phyloP scores from a whole-genome alignment of 2,329 filamentous ascomycete genomes.

The Boeremia exigua region DNA sequence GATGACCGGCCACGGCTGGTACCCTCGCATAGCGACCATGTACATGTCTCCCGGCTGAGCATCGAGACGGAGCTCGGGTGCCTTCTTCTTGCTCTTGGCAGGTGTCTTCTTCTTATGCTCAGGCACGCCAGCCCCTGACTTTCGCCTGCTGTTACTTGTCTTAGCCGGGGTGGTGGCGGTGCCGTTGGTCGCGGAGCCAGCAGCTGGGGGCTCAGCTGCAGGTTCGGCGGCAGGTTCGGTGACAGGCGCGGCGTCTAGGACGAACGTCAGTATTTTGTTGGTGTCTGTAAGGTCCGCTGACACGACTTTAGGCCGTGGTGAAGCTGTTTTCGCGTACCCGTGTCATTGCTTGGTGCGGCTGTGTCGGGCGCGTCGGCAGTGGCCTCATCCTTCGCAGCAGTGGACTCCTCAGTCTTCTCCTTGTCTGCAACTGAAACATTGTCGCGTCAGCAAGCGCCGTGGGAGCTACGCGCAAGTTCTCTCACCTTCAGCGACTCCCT shows the following conservation, averaged over 20 bases:
- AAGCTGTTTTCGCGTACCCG: constrained; percentile 30
- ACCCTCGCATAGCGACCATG: constrained; percentile 92
- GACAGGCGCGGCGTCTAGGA: constrained; percentile 44
- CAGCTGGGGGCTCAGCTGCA: constrained; percentile 42
- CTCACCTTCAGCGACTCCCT: constrained; percentile 41
- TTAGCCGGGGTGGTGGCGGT: constrained; percentile 43
- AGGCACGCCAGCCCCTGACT: constrained; percentile 70
- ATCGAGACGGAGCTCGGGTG: constrained; percentile 70
- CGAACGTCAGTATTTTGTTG: constrained; percentile 20
- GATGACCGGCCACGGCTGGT: constrained; percentile 91
- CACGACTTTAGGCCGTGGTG: background rate
- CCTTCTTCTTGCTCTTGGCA: constrained; percentile 83
- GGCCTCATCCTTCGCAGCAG: constrained; percentile 27
- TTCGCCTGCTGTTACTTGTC: constrained; percentile 61
- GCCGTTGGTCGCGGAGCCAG: constrained; percentile 55
- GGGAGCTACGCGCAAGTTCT: constrained; percentile 4
- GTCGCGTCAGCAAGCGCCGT: constrained; percentile 26
- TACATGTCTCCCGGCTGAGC: constrained; percentile 91
- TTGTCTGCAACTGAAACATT: constrained; percentile 26
- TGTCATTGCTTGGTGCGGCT: constrained; percentile 25
- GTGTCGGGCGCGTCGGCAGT: constrained; percentile 35
- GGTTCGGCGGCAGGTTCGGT: constrained; percentile 26
- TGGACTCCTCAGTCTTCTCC: constrained; percentile 26
- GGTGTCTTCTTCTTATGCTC: constrained; percentile 75
- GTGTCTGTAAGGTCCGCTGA: background rate